These are phyloP conservation scores for Teunomyces funiuensis DNA, from an alignment of 805 yeast species.

Conservation along the genomic window DNA sequence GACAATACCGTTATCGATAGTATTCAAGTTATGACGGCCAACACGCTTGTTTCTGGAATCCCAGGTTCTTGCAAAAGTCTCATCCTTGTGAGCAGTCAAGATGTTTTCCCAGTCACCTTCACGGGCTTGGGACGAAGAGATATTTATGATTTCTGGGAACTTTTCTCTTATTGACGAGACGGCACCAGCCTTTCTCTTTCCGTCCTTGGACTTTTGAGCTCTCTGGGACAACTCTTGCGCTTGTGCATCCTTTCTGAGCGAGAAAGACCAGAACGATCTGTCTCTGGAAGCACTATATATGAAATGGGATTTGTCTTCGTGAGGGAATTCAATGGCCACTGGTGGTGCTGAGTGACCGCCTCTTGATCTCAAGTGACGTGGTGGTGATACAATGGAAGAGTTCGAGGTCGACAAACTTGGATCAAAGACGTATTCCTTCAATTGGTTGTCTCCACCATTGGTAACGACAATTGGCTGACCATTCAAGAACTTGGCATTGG, in stretches of 20 bases:
- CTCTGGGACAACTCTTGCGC: constrained; percentile 90
- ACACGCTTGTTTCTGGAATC: constrained; percentile 73
- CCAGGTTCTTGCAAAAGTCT: constrained; percentile 88
- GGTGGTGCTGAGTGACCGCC: constrained; percentile 99
- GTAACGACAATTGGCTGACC: constrained; percentile 92
- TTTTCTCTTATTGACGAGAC: constrained; percentile 58
- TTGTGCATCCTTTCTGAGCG: constrained; percentile 93
- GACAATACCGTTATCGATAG: constrained; percentile 77
- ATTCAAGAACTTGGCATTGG: constrained; percentile 70
- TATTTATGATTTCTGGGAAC: constrained; percentile 69
- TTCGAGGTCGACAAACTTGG: constrained; percentile 74
- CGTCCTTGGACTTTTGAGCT: constrained; percentile 36
- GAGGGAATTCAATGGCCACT: constrained; percentile 69
- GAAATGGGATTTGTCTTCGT: constrained; percentile 74
- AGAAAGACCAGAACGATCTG: constrained; percentile 84
- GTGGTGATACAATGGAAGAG: constrained; percentile 73
- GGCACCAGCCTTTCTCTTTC: constrained; percentile 54
- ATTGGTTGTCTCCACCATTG: constrained; percentile 85
- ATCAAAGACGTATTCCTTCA: constrained; percentile 91
- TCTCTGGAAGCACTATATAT: constrained; percentile 85
- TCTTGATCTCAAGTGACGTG: constrained; percentile 86
- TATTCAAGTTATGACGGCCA: constrained; percentile 67
- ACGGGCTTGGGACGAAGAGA: constrained; percentile 72
- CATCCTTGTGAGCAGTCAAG: constrained; percentile 84
- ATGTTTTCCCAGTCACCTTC: constrained; percentile 94